Conservation (phyloP, 257 asterid genomes). For the Ballota nigra region DNA sequence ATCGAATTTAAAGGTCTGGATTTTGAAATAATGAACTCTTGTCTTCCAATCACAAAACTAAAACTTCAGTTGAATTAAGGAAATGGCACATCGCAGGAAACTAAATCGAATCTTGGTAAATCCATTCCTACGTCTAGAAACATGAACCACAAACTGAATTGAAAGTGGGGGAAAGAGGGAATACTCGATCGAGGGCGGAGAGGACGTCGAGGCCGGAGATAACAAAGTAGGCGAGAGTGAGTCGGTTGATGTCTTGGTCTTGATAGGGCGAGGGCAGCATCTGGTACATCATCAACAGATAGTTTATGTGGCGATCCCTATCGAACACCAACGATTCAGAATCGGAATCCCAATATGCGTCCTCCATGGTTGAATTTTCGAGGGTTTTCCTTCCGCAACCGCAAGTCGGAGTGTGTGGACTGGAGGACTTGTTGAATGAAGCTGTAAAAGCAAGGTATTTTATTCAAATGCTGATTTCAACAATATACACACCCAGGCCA, state of each 20-base stretch:
- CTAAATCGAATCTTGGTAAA: background rate
- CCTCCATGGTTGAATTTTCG: conserved; percentile 29
- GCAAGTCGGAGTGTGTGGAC: background rate
- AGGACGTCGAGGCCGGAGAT: conserved; percentile 75
- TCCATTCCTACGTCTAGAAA: conserved; percentile 11
- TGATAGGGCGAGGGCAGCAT: conserved; percentile 69
- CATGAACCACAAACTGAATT: background rate
- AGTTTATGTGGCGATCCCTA: conserved; percentile 66
- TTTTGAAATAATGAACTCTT: background rate
- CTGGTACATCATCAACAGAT: conserved; percentile 70
- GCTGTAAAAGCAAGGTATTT: background rate
- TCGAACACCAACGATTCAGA: conserved; percentile 47
- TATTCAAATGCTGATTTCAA: no score
- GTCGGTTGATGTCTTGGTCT: conserved; percentile 82
- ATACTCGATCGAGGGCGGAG: conserved; percentile 69
- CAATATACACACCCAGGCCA: no score
- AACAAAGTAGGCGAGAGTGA: conserved; percentile 84
- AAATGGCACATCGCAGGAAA: background rate
- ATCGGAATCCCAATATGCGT: conserved; percentile 14
- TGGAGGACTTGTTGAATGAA: background rate
- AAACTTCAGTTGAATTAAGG: conserved; percentile 2
- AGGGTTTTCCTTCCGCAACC: background rate
- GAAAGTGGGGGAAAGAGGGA: conserved; percentile 8
- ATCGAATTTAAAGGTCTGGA: no score
- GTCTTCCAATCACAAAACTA: background rate